phyloP scores from a whole-genome alignment of 495 filamentous ascomycete species.

The Entonaema liquescens region DNA sequence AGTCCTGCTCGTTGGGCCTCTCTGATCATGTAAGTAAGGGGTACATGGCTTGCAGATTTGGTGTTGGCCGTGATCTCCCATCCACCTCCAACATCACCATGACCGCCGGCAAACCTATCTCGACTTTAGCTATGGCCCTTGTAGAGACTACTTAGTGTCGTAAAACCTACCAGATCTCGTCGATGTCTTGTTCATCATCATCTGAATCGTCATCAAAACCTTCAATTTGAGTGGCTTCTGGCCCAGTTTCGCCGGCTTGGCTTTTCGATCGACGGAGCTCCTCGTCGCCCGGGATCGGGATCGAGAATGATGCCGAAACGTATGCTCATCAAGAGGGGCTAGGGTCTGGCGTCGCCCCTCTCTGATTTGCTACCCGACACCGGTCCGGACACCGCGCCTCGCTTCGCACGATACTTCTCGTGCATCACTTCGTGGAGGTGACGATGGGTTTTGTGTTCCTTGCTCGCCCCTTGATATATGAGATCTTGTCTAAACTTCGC shows the following conservation, averaged over 20 bases:
- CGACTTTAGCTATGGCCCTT: neutral
- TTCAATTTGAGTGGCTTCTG: slow-evolving; percentile 17
- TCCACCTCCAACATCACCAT: slow-evolving; percentile 85
- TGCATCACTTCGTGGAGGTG: slow-evolving; percentile 51
- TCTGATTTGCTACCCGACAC: neutral
- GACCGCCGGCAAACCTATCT: slow-evolving; percentile 72
- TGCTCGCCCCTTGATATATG: slow-evolving; percentile 65
- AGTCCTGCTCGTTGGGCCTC: slow-evolving; percentile 80
- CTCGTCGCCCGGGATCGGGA: slow-evolving; percentile 40
- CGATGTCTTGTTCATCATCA: slow-evolving; percentile 76
- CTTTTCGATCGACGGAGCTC: slow-evolving; percentile 23
- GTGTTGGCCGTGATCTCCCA: slow-evolving; percentile 71
- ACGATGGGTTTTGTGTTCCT: slow-evolving; percentile 48
- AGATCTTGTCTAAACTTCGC: slow-evolving; percentile 76
- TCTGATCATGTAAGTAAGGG: slow-evolving; percentile 84
- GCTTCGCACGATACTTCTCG: slow-evolving; percentile 49
- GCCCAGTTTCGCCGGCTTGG: slow-evolving; percentile 8
- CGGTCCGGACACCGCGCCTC: neutral
- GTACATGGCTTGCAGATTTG: slow-evolving; percentile 73
- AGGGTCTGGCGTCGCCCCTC: slow-evolving; percentile 39
- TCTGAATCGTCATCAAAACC: slow-evolving; percentile 61
- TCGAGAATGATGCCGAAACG: slow-evolving; percentile 44
- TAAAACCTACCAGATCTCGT: slow-evolving; percentile 71
- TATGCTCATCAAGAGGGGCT: slow-evolving; percentile 30
- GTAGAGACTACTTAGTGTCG: neutral